Conservation (phyloP, 352 stramenopile genomes). For the Globisporangium nagaii region DNA sequence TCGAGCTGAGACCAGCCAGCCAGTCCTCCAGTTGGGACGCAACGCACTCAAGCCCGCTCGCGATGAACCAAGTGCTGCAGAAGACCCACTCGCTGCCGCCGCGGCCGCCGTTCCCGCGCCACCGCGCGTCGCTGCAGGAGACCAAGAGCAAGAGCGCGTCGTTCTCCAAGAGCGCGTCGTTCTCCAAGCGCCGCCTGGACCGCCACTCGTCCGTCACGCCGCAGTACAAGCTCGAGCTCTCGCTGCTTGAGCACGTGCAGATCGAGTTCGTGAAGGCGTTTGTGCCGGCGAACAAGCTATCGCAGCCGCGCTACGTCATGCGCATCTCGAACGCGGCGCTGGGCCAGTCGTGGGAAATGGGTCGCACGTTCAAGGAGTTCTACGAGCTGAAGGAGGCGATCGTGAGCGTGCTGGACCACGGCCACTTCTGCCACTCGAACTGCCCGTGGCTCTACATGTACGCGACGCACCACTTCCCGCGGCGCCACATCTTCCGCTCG, state of each 20-base stretch:
- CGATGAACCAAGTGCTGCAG: constrained; percentile 13
- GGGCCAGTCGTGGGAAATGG: constrained; percentile 76
- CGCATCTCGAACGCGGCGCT: constrained; percentile 64
- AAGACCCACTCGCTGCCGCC: constrained; percentile 39
- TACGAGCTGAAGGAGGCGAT: constrained; percentile 72
- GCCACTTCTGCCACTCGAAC: constrained; percentile 74
- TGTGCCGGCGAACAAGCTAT: constrained; percentile 63
- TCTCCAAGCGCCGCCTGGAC: constrained; percentile 49
- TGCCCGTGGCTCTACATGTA: constrained; percentile 86
- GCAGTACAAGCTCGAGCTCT: constrained; percentile 49
- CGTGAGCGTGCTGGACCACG: constrained; percentile 52
- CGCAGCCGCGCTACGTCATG: constrained; percentile 72
- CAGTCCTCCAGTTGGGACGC: too few species aligned
- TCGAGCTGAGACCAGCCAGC: not conserved
- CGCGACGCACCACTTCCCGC: constrained; percentile 69
- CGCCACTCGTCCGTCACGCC: constrained; percentile 32
- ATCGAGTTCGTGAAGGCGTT: constrained; percentile 80
- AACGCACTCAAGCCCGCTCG: not conserved
- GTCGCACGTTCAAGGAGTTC: constrained; percentile 71
- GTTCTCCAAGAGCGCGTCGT: constrained; percentile 16
- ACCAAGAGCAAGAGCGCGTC: constrained; percentile 18
- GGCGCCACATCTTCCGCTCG: constrained; percentile 68
- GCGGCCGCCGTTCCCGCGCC: constrained; percentile 22
- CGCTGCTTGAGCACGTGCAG: constrained; percentile 67
- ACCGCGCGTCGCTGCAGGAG: constrained; percentile 37